Evolutionary conservation across 2,329 filamentous ascomycete genomes (phyloP).

Genomic region (Karstenula rhodostoma): DNA sequence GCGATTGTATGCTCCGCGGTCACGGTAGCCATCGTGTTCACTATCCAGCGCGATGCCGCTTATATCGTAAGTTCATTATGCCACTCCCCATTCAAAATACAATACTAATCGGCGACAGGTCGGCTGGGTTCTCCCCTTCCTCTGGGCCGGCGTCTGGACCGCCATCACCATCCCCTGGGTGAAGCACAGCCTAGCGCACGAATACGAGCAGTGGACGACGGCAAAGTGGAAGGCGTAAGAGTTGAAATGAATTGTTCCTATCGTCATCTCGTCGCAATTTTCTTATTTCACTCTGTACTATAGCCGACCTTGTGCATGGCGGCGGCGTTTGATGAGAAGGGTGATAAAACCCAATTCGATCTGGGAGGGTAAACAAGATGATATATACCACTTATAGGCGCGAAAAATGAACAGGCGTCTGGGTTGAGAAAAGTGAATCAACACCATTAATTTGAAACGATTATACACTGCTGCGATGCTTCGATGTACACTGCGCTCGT

Average conservation of each 20-base stretch:
- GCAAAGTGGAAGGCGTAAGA: constrained; percentile 49
- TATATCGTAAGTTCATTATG: constrained; percentile 52
- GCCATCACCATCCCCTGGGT: constrained; percentile 57
- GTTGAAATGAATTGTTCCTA: neutral
- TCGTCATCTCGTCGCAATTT: neutral
- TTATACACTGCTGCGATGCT: too few species aligned
- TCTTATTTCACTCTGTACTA: neutral
- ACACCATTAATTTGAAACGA: neutral
- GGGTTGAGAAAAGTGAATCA: neutral
- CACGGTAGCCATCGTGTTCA: constrained; percentile 57
- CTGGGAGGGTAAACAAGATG: neutral
- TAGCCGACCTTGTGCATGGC: neutral
- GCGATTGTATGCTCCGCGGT: constrained; percentile 51
- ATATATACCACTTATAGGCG: constrained; percentile 7
- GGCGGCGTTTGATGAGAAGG: neutral
- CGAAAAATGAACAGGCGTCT: neutral
- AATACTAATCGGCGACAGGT: constrained; percentile 38
- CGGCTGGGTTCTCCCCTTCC: constrained; percentile 59
- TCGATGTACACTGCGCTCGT: too few species aligned
- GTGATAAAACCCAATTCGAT: neutral
- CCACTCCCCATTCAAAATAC: neutral
- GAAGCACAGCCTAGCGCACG: constrained; percentile 44
- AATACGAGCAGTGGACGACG: constrained; percentile 47
- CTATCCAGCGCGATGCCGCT: constrained; percentile 56
- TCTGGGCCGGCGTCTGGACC: constrained; percentile 59